These are phyloP conservation scores for Didymella pomorum DNA, from an alignment of 2,329 filamentous ascomycete genomes.

Conservation along the genomic window DNA sequence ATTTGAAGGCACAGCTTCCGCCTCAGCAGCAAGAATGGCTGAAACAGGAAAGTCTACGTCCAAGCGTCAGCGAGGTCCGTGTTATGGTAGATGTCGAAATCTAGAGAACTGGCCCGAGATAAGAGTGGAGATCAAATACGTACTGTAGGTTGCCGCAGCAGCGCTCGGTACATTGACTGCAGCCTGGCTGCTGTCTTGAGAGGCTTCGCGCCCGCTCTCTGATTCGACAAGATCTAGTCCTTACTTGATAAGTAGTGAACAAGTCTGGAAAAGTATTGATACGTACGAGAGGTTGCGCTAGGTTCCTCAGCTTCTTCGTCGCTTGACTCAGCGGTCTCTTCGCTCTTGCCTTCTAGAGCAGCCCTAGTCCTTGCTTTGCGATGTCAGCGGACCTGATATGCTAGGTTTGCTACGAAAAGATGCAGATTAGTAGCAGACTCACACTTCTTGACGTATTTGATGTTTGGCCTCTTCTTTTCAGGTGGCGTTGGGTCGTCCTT, in stretches of 20 bases:
- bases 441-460: conserved; percentile 11
- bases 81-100: not conserved
- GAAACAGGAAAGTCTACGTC: not conserved
- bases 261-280: not conserved
- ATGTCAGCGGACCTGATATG: not conserved
- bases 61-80: not conserved
- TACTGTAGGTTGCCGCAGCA: not conserved
- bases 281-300: not conserved
- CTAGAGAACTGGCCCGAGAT: not conserved
- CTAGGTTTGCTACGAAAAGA: no score
- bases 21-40: conserved; percentile 29
- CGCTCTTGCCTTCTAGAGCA: not conserved
- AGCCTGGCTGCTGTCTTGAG: not conserved
- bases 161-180: not conserved
- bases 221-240: not conserved
- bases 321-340: not conserved
- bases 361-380: conserved; percentile 3
- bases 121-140: not conserved
- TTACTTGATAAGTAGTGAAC: not conserved
- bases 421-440: not conserved
- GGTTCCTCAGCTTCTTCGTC: not conserved
- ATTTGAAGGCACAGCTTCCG: conserved; percentile 30
- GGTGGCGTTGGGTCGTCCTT: not conserved
- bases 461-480: not conserved
- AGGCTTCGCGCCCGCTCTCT: not conserved